Evolutionary conservation across 495 filamentous ascomycete genomes (phyloP), one percentile per base, ranked within the genome.

Genomic region (Penicillium simplicissimum): DNA sequence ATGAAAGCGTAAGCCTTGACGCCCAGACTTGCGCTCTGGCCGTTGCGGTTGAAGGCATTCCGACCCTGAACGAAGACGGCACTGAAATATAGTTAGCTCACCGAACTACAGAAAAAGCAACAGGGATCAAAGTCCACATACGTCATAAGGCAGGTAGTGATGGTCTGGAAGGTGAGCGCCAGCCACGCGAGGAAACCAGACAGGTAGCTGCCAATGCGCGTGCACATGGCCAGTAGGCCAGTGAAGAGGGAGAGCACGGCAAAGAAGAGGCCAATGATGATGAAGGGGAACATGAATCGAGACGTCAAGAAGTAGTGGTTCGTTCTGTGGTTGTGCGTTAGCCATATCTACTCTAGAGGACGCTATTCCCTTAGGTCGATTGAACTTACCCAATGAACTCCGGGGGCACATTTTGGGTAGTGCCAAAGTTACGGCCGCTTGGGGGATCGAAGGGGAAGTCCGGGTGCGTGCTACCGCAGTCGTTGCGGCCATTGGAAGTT

Each of bases 1-100:
- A 88, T 91, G 77, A 96, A 96, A 31, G 85, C 93, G 65, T 90
- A 93, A 8, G 89, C 87, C 62, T 92, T 91, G 15, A 74, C 64
- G 28, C 93, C 93, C 6, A 97, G 72, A 8, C 65, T 72, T 23
- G 93, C 85, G 37, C 60, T 54, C 47, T 87, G 83, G 65, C 82
- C 83, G 58, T 79, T 82, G 36, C 66, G 58, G 33, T 75, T 76
- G 79, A 96, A 96, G 17, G 76, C 79, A 69, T 92, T 76, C 65
- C 92, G 91, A 66, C 85, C 89, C 71, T 88, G 80, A 58, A 96
- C 90, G 64, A 85, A 93, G 56, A 86, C 88, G 21, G 90, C 86
- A 48, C 89, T 91, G 64, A 47, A 38, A 8, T 49, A 34, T 21
- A 36, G 59, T 76, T 66, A 76, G 72, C 55, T 36, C 13, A 11